A percentile compares a stretch with the other conserved stretches of the same genome.
phyloP scores from a whole-genome alignment of 2,329 filamentous ascomycete species.

The Trichoderma koningiopsis region DNA sequence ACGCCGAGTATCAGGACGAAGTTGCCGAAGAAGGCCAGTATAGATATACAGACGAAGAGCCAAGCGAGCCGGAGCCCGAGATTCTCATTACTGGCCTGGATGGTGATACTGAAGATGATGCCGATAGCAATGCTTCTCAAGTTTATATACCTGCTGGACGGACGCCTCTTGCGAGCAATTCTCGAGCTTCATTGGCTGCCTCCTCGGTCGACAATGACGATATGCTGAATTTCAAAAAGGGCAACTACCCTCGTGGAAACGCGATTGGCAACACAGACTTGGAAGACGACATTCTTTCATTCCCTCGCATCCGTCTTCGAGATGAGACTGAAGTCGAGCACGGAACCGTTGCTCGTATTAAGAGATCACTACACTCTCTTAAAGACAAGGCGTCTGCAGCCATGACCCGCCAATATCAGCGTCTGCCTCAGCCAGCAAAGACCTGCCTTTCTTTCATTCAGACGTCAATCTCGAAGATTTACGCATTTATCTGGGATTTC shows the following conservation, averaged over 20 bases:
- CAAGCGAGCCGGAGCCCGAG: slow-evolving; percentile 48
- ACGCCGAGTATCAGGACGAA: slow-evolving; percentile 63
- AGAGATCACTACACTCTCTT: slow-evolving; percentile 34
- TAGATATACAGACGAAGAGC: slow-evolving; percentile 47
- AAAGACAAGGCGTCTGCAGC: slow-evolving; percentile 32
- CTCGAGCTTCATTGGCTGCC: slow-evolving; percentile 51
- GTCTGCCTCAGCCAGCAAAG: slow-evolving; percentile 49
- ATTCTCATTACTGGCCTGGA: slow-evolving; percentile 46
- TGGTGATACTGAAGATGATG: slow-evolving; percentile 44
- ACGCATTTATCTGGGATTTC: slow-evolving; percentile 78
- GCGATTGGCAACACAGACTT: slow-evolving; percentile 33
- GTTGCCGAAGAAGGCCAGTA: slow-evolving; percentile 62
- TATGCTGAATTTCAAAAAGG: slow-evolving; percentile 35
- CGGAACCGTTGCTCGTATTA: slow-evolving; percentile 37
- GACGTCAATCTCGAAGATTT: slow-evolving; percentile 48
- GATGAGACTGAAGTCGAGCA: slow-evolving; percentile 46
- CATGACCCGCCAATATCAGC: slow-evolving; percentile 36
- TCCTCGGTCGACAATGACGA: slow-evolving; percentile 50
- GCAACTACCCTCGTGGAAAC: slow-evolving; percentile 28
- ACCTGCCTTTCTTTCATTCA: slow-evolving; percentile 36
- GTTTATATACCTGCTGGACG: slow-evolving; percentile 58
- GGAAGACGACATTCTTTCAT: slow-evolving; percentile 61
- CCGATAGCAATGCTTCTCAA: slow-evolving; percentile 44
- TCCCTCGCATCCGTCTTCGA: slow-evolving; percentile 56
- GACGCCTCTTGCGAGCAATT: slow-evolving; percentile 56